Base-by-base conservation (phyloP, 805 yeast genomes). In the Nakazawaea ishiwadae region DNA sequence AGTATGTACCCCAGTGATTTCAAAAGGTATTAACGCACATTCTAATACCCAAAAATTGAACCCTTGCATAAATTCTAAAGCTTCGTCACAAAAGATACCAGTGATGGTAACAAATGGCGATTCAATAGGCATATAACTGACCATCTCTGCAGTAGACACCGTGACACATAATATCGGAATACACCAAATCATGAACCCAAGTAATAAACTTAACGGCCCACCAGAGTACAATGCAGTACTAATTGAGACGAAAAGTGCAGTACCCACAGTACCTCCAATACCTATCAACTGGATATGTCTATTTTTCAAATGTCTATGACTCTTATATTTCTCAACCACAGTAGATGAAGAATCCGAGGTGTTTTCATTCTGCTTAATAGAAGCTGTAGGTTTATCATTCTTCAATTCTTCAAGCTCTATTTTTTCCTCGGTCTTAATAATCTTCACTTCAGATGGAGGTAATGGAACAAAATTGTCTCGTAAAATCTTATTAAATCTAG, bases 31-130 rank as follows among this genome's bases (percentile, higher is more conserved):
- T 45, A 71, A 63, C 4, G 74, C 65, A 51, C 72, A 59, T 46
- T 69, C 65, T 39, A 71, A 60, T 35, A 71, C 63, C 73, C 73
- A 70, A 46, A 69, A 71, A 44, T 72, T 72, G 74, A 73, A 69
- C 5, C 73, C 75, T 1, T 74, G 61, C 65, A 63, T 63, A 45
- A 71, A 61, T 44, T 70, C 72, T 42, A 68, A 56, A 1, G 74
- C 66, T 30, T 58, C 62, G 48, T 71, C 76, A 44, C 69, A 65
- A 49, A 72, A 69, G 35, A 75, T 52, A 16, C 72, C 73, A 1
- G 73, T 67, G 56, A 70, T 45, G 31, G 73, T 55, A 27, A 71
- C 66, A 50, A 70, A 71, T 1, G 75, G 75, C 3, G 75, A 70
- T 3, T 73, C 59, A 24, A 71, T 68, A 5, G 77, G 77, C 35